phyloP scores from a whole-genome alignment of 768 basidiomycete genomes.

The Phanerochaete sordida region DNA sequence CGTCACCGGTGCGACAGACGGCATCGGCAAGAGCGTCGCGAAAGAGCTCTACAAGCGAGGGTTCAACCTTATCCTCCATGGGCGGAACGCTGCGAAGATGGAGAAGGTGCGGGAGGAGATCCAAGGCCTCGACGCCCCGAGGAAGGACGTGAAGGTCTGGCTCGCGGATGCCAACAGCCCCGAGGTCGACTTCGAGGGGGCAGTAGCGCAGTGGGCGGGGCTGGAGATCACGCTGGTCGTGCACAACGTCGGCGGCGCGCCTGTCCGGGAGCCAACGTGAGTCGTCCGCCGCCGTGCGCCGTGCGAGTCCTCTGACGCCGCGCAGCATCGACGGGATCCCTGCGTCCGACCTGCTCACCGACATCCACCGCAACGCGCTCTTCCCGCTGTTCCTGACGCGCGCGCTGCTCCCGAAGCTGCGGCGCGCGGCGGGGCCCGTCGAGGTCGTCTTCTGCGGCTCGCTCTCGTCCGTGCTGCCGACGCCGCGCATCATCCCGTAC shows the following conservation, averaged over 20 bases:
- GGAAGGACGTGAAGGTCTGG: constrained; percentile 20
- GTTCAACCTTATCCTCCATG: constrained; percentile 28
- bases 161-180: constrained; percentile 20
- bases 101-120: constrained; percentile 20
- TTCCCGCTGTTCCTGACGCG: constrained; percentile 27
- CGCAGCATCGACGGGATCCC: constrained; percentile 20
- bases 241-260: constrained; percentile 23
- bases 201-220: constrained; percentile 19
- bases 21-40: constrained; percentile 25
- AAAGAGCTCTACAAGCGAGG: constrained; percentile 23
- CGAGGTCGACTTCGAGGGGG: constrained; percentile 17
- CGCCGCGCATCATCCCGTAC: constrained; percentile 22
- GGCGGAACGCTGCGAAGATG: constrained; percentile 24
- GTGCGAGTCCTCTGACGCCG: too few relatives aligned
- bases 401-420: constrained; percentile 25
- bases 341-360: constrained; percentile 13
- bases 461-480: constrained; percentile 13
- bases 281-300: not conserved
- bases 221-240: constrained; percentile 25
- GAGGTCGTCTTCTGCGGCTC: constrained; percentile 25
- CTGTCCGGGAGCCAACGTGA: constrained; percentile 12
- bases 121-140: not conserved
- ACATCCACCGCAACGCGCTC: constrained; percentile 18
- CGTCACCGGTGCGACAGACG: constrained; percentile 26
- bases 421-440: constrained; percentile 20